These are phyloP conservation scores for Podosphaera xanthii DNA, from an alignment of 2,329 filamentous ascomycete genomes.

Conservation along the genomic window DNA sequence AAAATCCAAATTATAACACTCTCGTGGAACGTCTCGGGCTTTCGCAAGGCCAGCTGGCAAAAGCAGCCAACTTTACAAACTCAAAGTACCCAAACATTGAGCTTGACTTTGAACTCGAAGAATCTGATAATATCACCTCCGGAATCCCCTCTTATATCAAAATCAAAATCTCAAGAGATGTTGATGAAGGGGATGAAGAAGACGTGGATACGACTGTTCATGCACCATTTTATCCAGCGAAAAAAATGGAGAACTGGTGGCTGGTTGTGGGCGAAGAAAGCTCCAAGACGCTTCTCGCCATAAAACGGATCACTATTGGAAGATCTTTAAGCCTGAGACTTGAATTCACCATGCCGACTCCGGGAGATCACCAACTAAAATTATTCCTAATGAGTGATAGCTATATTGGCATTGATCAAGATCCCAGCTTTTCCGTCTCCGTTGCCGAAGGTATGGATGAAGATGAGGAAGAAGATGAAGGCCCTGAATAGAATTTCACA, in stretches of 20 bases:
- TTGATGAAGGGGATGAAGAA: conserved; percentile 39
- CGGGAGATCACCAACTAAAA: conserved; percentile 71
- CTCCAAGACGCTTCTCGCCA: conserved; percentile 67
- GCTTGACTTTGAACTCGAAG: conserved; percentile 67
- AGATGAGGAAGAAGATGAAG: conserved; percentile 67
- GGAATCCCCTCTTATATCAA: conserved; percentile 64
- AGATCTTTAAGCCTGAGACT: conserved; percentile 55
- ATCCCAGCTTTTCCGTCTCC: conserved; percentile 64
- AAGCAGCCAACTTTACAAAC: conserved; percentile 91
- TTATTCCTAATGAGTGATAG: conserved; percentile 92
- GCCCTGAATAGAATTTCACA: not conserved
- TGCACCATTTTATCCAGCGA: conserved; percentile 76
- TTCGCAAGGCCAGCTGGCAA: conserved; percentile 56
- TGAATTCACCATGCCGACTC: conserved; percentile 68
- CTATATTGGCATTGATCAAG: conserved; percentile 92
- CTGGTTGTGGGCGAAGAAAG: conserved; percentile 83
- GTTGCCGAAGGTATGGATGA: conserved; percentile 90
- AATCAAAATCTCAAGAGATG: conserved; percentile 64
- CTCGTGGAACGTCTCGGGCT: conserved; percentile 61
- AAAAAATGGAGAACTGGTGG: conserved; percentile 98
- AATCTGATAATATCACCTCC: conserved; percentile 56
- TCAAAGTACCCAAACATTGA: conserved; percentile 90
- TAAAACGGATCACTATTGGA: conserved; percentile 82
- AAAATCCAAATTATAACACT: conserved; percentile 59
- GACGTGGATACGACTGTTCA: conserved; percentile 69